These are phyloP conservation scores for Ceratocystiopsis minuta DNA, from an alignment of 2,329 filamentous ascomycete genomes.

Conservation along the genomic window DNA sequence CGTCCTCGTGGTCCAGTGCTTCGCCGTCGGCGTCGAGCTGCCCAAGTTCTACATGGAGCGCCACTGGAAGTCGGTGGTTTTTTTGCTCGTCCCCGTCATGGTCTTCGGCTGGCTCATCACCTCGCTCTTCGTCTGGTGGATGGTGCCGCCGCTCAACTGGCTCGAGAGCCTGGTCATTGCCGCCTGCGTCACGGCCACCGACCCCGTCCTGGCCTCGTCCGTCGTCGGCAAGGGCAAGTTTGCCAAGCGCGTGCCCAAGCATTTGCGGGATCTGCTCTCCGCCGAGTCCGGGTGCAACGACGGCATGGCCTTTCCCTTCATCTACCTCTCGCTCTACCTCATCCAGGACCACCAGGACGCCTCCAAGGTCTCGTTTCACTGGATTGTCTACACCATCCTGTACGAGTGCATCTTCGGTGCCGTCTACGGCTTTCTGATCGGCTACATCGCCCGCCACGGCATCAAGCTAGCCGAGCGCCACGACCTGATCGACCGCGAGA, in stretches of 20 bases:
- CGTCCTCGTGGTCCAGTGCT: constrained; percentile 81
- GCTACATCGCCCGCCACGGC: constrained; percentile 76
- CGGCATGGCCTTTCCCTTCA: constrained; percentile 97
- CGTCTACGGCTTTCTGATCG: constrained; percentile 69
- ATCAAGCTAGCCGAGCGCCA: constrained; percentile 75
- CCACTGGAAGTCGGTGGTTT: constrained; percentile 83
- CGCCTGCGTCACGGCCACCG: constrained; percentile 91
- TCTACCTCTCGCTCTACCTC: constrained; percentile 82
- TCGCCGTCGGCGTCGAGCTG: constrained; percentile 78
- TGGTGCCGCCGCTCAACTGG: constrained; percentile 65
- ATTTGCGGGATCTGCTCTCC: constrained; percentile 85
- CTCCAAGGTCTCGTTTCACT: constrained; percentile 57
- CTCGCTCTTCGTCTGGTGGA: constrained; percentile 87
- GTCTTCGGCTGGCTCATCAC: constrained; percentile 88
- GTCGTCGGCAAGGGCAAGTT: constrained; percentile 99
- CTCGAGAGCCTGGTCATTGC: constrained; percentile 74
- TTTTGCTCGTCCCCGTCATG: constrained; percentile 90
- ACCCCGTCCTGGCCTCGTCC: constrained; percentile 90
- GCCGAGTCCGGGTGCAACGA: constrained; percentile 98
- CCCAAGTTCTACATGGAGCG: constrained; percentile 93
- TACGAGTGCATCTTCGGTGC: constrained; percentile 95
- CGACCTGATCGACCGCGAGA: constrained; percentile 85
- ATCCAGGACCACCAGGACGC: constrained; percentile 61
- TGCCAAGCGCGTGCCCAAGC: constrained; percentile 90
- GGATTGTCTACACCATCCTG: constrained; percentile 74